Conservation (phyloP, 73 alveolate species). For the Paramecium primaurelia region DNA sequence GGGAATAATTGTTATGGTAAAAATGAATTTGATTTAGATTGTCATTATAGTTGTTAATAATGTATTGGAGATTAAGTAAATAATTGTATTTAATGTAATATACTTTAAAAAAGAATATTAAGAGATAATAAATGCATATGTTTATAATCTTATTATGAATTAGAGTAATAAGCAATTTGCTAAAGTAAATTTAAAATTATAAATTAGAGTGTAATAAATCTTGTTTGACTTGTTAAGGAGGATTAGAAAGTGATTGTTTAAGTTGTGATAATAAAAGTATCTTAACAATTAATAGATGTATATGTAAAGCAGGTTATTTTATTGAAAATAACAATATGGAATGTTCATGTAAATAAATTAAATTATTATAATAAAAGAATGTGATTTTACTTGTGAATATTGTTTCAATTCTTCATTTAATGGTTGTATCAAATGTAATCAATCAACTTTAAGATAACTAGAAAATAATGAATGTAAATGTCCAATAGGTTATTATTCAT, state of each 20-base stretch:
- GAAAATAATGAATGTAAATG: background rate
- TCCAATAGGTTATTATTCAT: background rate
- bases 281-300: background rate
- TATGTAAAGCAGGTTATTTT: background rate
- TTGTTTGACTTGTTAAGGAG: background rate
- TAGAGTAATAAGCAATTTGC: background rate
- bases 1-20: background rate
- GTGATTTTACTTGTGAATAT: background rate
- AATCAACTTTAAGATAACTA: background rate
- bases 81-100: background rate
- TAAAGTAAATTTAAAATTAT: background rate
- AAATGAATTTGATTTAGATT: background rate
- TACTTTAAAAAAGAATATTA: background rate
- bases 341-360: background rate
- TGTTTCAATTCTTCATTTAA: background rate
- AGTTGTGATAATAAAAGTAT: background rate
- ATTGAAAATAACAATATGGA: background rate
- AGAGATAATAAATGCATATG: background rate
- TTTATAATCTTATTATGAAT: background rate
- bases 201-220: background rate
- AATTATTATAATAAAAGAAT: background rate
- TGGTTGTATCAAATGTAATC: background rate
- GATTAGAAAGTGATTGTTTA: background rate
- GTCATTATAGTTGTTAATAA: background rate
- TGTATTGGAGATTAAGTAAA: background rate